A percentile compares a stretch with the other conserved stretches of the same genome.
Conservation (phyloP, 2,329 filamentous ascomycete genomes). For the Cryphonectria radicalis region DNA sequence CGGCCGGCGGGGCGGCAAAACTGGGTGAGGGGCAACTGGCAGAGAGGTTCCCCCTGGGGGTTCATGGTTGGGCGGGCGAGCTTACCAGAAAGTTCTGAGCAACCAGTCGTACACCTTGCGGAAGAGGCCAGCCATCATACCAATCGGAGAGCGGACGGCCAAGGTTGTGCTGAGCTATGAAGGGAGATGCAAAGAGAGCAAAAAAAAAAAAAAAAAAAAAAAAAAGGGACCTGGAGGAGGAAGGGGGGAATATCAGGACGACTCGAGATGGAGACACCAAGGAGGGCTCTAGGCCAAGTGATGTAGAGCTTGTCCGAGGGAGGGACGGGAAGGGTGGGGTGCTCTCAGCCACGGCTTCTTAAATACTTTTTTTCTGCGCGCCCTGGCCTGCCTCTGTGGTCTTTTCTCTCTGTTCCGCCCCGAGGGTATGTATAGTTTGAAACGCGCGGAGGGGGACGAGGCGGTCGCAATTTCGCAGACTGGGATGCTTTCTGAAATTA, state of each 20-base stretch:
- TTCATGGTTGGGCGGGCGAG: conserved; percentile 32
- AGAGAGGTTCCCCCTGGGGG: neutral
- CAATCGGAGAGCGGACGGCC: conserved; percentile 28
- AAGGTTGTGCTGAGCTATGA: conserved; percentile 11
- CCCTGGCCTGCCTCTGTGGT: conserved; percentile 37
- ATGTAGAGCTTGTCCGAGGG: conserved; percentile 31
- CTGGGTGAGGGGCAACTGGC: conserved; percentile 33
- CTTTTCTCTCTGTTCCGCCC: conserved; percentile 34
- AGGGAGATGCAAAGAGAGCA: conserved; percentile 4
- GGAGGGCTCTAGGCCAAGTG: conserved; percentile 22
- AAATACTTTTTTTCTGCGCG: conserved; percentile 42
- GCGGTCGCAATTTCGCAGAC: conserved; percentile 24
- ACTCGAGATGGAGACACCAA: conserved; percentile 9
- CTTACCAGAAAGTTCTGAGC: conserved; percentile 94
- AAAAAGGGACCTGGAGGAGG: conserved; percentile 14
- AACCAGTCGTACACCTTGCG: conserved; percentile 98
- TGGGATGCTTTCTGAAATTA: conserved; percentile 27
- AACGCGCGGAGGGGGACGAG: conserved; percentile 24
- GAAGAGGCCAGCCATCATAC: conserved; percentile 86
- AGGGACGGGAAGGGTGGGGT: conserved; percentile 36
- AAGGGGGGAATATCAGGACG: conserved; percentile 21
- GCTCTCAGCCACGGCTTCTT: conserved; percentile 42
- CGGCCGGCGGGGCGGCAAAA: conserved; percentile 30
- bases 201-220: neutral
- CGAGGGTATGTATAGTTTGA: conserved; percentile 22